Percentiles rank a stretch among this genome's conserved stretches.
Evolutionary conservation across 805 yeast species (phyloP).

Genomic region (Wickerhamiella musiphila): DNA sequence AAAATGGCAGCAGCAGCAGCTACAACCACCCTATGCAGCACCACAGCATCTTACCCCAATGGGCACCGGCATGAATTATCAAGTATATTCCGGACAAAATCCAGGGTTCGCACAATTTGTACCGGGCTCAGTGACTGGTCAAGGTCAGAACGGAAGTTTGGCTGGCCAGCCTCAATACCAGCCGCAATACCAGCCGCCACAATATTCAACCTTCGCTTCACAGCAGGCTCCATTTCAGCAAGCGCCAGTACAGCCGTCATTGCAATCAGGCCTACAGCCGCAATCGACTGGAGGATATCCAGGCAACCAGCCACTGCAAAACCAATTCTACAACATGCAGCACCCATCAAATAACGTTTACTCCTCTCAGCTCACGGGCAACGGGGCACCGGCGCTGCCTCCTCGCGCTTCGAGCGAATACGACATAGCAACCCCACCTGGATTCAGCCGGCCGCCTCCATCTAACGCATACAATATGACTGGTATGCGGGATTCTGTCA

Average conservation of each 20-base stretch:
- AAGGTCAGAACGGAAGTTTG: too few species aligned
- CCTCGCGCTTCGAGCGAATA: background rate
- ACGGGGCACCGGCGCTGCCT: background rate
- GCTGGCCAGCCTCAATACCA: too few species aligned
- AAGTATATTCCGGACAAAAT: too few species aligned
- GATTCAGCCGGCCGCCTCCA: slow-evolving; percentile 1
- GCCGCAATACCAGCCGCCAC: too few species aligned
- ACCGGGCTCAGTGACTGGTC: too few species aligned
- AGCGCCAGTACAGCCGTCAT: background rate
- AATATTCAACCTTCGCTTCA: too few species aligned
- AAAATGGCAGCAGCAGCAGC: too few species aligned
- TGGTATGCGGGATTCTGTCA: background rate
- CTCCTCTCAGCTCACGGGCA: background rate
- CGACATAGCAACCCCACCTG: slow-evolving; percentile 1
- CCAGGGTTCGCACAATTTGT: too few species aligned
- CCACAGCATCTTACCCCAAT: too few species aligned
- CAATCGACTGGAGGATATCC: background rate
- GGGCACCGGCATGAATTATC: too few species aligned
- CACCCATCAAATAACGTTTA: background rate
- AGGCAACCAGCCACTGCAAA: background rate
- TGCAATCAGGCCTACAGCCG: background rate
- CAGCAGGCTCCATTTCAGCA: too few species aligned
- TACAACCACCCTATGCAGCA: too few species aligned
- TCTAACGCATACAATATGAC: background rate
- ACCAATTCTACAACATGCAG: background rate